Evolutionary conservation across 2,329 filamentous ascomycete species (phyloP).

Genomic region (Chaetomium olivaceum): DNA sequence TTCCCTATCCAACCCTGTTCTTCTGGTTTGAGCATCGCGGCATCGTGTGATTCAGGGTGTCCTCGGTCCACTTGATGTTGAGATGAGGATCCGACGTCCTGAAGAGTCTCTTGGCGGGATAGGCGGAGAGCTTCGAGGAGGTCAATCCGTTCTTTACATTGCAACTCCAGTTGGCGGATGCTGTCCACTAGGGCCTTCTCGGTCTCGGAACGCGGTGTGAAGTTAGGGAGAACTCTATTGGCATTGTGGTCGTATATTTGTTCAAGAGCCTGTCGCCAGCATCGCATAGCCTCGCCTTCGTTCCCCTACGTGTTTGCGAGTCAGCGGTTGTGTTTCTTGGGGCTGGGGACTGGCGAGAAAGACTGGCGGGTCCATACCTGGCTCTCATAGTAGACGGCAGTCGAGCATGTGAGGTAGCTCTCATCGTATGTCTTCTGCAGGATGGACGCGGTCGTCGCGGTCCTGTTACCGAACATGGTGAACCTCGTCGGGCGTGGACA

Average conservation of each 20-base stretch:
- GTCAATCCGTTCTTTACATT: conserved; percentile 92
- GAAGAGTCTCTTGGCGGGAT: conserved; percentile 49
- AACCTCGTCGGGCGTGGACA: conserved; percentile 24
- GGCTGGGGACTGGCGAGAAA: background rate
- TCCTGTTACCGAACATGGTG: conserved; percentile 56
- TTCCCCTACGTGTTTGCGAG: conserved; percentile 65
- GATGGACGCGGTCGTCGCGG: conserved; percentile 55
- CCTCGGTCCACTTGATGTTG: conserved; percentile 28
- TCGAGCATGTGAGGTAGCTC: conserved; percentile 91
- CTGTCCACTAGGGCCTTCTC: conserved; percentile 82
- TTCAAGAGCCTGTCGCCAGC: conserved; percentile 85
- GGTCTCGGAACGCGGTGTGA: conserved; percentile 73
- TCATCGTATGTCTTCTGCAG: conserved; percentile 98
- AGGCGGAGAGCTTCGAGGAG: conserved; percentile 77
- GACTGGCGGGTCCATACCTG: conserved; percentile 59
- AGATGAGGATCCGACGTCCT: conserved; percentile 35
- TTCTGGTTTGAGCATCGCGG: conserved; percentile 20
- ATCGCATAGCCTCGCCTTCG: conserved; percentile 84
- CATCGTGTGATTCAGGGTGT: conserved; percentile 30
- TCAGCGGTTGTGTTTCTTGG: conserved; percentile 14
- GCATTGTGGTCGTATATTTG: conserved; percentile 86
- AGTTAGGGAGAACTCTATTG: conserved; percentile 68
- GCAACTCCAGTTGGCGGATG: conserved; percentile 77
- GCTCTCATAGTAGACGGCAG: conserved; percentile 92
- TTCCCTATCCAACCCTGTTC: conserved; percentile 69